Base-by-base conservation (phyloP, 1,284 basidiomycete species). In the Hemileia vastatrix region DNA sequence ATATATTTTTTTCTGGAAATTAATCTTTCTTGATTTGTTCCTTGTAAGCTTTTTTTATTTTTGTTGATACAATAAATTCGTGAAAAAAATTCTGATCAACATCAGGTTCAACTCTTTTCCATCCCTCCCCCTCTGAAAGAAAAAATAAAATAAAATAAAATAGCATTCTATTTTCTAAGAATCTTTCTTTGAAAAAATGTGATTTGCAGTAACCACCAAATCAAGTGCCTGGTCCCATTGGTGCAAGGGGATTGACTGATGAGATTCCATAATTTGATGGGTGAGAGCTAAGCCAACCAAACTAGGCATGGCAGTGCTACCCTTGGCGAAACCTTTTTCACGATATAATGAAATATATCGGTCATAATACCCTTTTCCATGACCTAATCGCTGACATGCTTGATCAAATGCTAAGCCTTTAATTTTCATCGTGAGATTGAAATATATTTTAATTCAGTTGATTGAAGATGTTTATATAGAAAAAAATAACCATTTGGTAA, bases 341-440 rank as follows among this genome's bases (percentile, higher is more conserved):
- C 27, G 21, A 33, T 58, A 40, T 32, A 19, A 33, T 31, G 21
- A 6, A 27, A 61, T 40, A 36, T 43, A 61, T 48, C 43, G 31
- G 33, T 61, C 59, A 23, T 61, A 61, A 27, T 61, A 54, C 48
- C 52, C 51, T 47, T 54, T 53, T 43, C 59, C 59, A 23, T 54
- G 52, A n/a, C 59, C 59, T 18, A 61, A 33, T 49, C 59, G 24
- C 47, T 48, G 32, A 45, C 59, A 51, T 31, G 40, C 47, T 33
- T 32, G 36, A 54, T 61, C 59, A 23, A 61, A 61, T 8, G 36
- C 59, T 21, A 61, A 18, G 3, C 59, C 59, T 61, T 5, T 24
- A 4, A 23, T 15, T 52, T 21, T 6, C 9, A 27, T 43, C 40
- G 40, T 43, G 9, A 43, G 40, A 8, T 8, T 43, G 8, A n/a